These are phyloP conservation scores for Aspergillus wentii DNA, from an alignment of 495 filamentous ascomycete genomes.

Conservation along the genomic window DNA sequence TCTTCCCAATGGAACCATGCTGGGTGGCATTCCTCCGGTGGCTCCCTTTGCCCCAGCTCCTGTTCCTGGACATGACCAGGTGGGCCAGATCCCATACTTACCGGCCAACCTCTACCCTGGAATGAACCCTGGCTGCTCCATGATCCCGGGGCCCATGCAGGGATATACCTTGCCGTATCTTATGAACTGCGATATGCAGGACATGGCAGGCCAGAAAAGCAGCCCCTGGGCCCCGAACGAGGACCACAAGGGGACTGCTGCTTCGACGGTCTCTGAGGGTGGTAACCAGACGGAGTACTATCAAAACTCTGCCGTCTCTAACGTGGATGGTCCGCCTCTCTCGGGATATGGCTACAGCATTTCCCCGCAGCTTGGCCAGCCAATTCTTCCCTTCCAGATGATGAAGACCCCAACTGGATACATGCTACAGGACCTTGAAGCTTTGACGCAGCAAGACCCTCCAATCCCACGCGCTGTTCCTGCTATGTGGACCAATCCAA, in stretches of 20 bases:
- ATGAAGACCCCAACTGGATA: constrained; percentile 47
- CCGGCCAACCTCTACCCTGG: constrained; percentile 19
- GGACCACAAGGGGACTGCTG: constrained; percentile 17
- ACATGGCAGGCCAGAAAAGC: constrained; percentile 9
- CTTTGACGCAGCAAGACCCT: constrained; percentile 68
- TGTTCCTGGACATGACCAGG: constrained; percentile 22
- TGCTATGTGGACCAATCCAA: constrained; percentile 69
- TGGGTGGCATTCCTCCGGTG: constrained; percentile 20
- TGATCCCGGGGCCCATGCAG: constrained; percentile 18
- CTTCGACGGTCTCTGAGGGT: constrained; percentile 9
- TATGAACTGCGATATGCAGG: constrained; percentile 21
- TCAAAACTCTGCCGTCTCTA: constrained; percentile 7
- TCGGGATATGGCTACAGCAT: constrained; percentile 19
- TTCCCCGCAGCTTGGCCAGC: constrained; percentile 16
- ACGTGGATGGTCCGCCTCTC: constrained; percentile 18
- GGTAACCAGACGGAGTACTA: constrained; percentile 21
- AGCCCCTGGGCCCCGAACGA: constrained; percentile 15
- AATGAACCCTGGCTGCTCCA: constrained; percentile 12
- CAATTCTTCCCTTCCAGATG: constrained; percentile 32
- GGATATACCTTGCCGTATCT: constrained; percentile 28
- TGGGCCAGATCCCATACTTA: constrained; percentile 26
- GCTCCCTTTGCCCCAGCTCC: constrained; percentile 17
- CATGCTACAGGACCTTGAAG: constrained; percentile 62
- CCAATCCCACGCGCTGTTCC: constrained; percentile 86
- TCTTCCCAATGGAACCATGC: constrained; percentile 22